These are phyloP conservation scores for Globisporangium parvum DNA, from an alignment of 352 stramenopile genomes.

Conservation along the genomic window DNA sequence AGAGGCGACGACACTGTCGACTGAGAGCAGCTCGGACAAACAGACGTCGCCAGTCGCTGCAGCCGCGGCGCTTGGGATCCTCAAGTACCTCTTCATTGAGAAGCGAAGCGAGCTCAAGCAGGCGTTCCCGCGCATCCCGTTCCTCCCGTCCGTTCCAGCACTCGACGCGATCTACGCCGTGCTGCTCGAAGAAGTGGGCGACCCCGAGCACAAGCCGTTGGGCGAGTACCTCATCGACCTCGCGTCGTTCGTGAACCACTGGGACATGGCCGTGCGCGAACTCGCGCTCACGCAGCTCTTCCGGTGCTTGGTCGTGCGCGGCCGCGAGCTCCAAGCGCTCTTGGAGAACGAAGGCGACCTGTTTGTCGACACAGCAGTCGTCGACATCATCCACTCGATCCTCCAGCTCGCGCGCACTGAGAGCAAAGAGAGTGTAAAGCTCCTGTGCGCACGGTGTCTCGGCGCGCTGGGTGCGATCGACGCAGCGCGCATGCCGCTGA, in stretches of 20 bases:
- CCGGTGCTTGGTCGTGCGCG: slow-evolving; percentile 52
- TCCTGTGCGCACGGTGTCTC: slow-evolving; percentile 67
- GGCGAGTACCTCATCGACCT: slow-evolving; percentile 52
- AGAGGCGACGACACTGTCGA: neutral
- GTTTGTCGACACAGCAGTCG: slow-evolving; percentile 52
- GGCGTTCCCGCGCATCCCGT: slow-evolving; percentile 58
- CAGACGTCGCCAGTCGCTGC: neutral
- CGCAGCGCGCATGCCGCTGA: slow-evolving; percentile 62
- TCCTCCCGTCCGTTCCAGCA: slow-evolving; percentile 60
- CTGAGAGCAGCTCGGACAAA: neutral
- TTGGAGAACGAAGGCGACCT: slow-evolving; percentile 70
- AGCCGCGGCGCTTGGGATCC: slow-evolving; percentile 24
- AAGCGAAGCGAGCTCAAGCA: slow-evolving; percentile 48
- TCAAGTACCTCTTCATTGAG: slow-evolving; percentile 77
- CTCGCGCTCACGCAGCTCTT: slow-evolving; percentile 69
- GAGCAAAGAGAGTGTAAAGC: slow-evolving; percentile 53
- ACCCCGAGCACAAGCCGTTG: slow-evolving; percentile 36
- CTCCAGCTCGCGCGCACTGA: slow-evolving; percentile 63
- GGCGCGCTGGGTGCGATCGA: slow-evolving; percentile 79
- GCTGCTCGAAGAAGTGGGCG: slow-evolving; percentile 52
- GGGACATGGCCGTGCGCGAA: slow-evolving; percentile 73
- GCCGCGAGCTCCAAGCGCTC: slow-evolving; percentile 49
- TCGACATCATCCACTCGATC: slow-evolving; percentile 58
- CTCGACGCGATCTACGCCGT: slow-evolving; percentile 59
- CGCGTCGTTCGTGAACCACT: slow-evolving; percentile 65